Evolutionary conservation across 2,329 filamentous ascomycete species (phyloP).

Genomic region (Penicillium sp.): DNA sequence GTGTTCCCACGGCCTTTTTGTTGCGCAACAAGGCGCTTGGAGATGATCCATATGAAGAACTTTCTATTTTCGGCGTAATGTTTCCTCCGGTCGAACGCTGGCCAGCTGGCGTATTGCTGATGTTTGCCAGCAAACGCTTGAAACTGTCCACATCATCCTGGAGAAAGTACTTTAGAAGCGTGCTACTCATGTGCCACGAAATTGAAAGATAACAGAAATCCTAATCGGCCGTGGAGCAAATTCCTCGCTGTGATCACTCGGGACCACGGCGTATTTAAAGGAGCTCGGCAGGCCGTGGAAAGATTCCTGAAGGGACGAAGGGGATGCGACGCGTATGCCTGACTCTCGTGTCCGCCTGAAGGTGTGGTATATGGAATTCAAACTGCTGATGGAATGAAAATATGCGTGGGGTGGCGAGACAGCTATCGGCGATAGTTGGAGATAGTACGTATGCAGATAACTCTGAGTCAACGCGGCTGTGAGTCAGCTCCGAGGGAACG

Average conservation of each 20-base stretch:
- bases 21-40: conserved; percentile 43
- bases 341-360: not conserved
- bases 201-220: conserved; percentile 29
- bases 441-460: not conserved
- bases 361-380: not conserved
- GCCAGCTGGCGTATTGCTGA: conserved; percentile 49
- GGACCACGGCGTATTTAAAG: conserved; percentile 94
- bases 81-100: conserved; percentile 26
- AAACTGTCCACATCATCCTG: conserved; percentile 97
- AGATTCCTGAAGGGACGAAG: conserved; percentile 9
- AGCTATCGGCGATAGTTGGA: conserved; percentile 8
- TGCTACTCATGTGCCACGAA: conserved; percentile 78
- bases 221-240: conserved; percentile 54
- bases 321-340: not conserved
- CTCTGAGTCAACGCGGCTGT: not conserved
- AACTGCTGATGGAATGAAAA: not conserved
- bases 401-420: conserved; percentile 17
- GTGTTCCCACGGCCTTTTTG: conserved; percentile 42
- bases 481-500: not conserved
- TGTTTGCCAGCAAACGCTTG: conserved; percentile 76
- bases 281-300: conserved; percentile 37
- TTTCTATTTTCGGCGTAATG: conserved; percentile 26
- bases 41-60: conserved; percentile 28
- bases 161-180: conserved; percentile 94
- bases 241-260: conserved; percentile 85